phyloP scores from a whole-genome alignment of 78 protist genomes.

The Planoprotostelium fungivorum region DNA sequence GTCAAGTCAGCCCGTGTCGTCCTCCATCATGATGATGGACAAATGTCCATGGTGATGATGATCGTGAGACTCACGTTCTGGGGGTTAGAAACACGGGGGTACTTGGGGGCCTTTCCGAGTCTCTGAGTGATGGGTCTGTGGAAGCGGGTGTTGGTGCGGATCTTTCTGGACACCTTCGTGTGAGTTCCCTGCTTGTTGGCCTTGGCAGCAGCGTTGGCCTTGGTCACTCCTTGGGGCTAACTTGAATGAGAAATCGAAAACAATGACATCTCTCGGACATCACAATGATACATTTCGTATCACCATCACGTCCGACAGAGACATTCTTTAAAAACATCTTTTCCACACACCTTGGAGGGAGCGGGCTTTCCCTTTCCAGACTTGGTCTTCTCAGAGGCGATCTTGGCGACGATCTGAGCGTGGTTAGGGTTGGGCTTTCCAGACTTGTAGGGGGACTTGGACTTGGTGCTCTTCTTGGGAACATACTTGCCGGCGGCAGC shows the following conservation, averaged over 20 bases:
- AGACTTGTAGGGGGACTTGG: neutral
- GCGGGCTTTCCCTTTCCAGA: neutral
- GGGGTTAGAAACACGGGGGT: slow-evolving; percentile 52
- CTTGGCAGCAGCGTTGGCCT: slow-evolving; percentile 46
- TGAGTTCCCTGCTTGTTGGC: slow-evolving; percentile 58
- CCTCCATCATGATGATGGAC: neutral
- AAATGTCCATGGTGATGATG: too few species aligned
- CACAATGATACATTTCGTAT: neutral
- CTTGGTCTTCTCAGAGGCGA: too few species aligned
- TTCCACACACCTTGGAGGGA: neutral
- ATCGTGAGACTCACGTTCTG: slow-evolving; percentile 32
- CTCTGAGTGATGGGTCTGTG: slow-evolving; percentile 42
- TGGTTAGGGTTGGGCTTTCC: neutral
- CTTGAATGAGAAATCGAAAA: too few species aligned
- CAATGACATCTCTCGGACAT: neutral
- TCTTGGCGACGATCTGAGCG: too few species aligned
- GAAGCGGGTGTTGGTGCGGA: slow-evolving; percentile 58
- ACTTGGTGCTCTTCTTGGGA: too few species aligned
- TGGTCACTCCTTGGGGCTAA: neutral
- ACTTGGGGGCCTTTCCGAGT: slow-evolving; percentile 36
- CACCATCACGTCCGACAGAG: neutral
- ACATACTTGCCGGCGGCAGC: slow-evolving; percentile 17
- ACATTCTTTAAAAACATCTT: neutral
- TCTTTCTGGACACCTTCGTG: slow-evolving; percentile 43
- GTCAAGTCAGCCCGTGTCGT: neutral